These are phyloP conservation scores for Inga leiocalycina DNA, from an alignment of 306 rosid genomes.

Conservation along the genomic window DNA sequence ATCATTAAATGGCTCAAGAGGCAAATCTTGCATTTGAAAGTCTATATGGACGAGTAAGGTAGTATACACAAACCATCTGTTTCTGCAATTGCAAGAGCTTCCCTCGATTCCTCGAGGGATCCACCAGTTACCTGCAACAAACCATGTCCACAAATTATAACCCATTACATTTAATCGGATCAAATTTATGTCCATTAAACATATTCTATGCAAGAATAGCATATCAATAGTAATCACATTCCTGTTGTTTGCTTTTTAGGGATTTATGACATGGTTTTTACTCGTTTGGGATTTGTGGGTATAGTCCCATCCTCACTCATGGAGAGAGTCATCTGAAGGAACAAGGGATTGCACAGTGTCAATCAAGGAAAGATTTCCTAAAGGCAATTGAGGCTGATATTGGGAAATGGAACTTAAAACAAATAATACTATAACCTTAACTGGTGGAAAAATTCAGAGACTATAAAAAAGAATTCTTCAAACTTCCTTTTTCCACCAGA, in stretches of 20 bases:
- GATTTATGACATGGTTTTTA: neutral
- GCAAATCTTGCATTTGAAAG: conserved; percentile 24
- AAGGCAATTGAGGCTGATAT: neutral
- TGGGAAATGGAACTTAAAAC: neutral
- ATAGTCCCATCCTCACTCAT: neutral
- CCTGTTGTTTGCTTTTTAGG: neutral
- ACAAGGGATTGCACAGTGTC: neutral
- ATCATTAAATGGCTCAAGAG: conserved; percentile 33
- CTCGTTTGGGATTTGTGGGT: neutral
- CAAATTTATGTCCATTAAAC: neutral
- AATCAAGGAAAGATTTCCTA: neutral
- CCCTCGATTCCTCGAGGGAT: conserved; percentile 89
- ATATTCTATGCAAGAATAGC: neutral
- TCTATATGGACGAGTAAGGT: conserved; percentile 3
- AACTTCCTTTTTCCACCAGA: neutral
- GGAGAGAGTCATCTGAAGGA: neutral
- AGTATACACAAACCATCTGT: conserved; percentile 67
- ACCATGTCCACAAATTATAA: conserved; percentile 21
- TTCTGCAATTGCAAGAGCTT: conserved; percentile 89
- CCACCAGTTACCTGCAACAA: conserved; percentile 88
- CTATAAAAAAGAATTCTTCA: neutral
- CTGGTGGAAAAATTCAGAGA: neutral
- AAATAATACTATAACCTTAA: neutral
- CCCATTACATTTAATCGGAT: conserved; percentile 2
- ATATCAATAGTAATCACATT: neutral